phyloP scores from a whole-genome alignment of 129 eudicot genomes.

The Pittosporum tobira region DNA sequence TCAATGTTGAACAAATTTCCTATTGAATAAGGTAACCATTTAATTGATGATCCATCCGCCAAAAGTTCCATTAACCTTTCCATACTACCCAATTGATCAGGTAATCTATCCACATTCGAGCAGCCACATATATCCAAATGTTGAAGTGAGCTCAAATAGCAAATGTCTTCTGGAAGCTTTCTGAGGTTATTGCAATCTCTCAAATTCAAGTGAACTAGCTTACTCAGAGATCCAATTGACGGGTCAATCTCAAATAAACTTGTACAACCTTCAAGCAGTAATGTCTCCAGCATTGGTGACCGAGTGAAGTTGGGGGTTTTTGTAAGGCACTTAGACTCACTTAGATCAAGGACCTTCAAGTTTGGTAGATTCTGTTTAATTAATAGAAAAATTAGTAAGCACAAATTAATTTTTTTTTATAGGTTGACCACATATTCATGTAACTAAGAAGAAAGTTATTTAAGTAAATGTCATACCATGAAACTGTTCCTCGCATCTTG shows the following conservation, averaged over 20 bases:
- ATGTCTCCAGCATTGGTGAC: slow-evolving; percentile 18
- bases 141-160: slow-evolving; percentile 17
- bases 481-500: slow-evolving; percentile 4
- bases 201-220: slow-evolving; percentile 20
- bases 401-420: slow-evolving; percentile 1
- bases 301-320: slow-evolving; percentile 17
- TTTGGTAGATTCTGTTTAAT: slow-evolving; percentile 11
- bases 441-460: neutral
- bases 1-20: slow-evolving; percentile 12
- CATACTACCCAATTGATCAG: slow-evolving; percentile 9
- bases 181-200: slow-evolving; percentile 19
- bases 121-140: slow-evolving; percentile 16
- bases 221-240: slow-evolving; percentile 24
- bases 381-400: neutral
- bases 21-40: slow-evolving; percentile 7
- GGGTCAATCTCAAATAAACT: slow-evolving; percentile 21
- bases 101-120: slow-evolving; percentile 11
- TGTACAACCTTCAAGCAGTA: slow-evolving; percentile 19
- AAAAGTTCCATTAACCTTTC: slow-evolving; percentile 9
- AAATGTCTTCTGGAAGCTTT: slow-evolving; percentile 19
- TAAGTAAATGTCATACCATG: slow-evolving; percentile 12
- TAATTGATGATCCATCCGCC: slow-evolving; percentile 2
- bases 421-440: neutral
- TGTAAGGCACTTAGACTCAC: slow-evolving; percentile 14
- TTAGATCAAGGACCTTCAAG: slow-evolving; percentile 25